Evolutionary conservation across 2,329 filamentous ascomycete species (phyloP).

Genomic region (Verticillium zaregamsianum): DNA sequence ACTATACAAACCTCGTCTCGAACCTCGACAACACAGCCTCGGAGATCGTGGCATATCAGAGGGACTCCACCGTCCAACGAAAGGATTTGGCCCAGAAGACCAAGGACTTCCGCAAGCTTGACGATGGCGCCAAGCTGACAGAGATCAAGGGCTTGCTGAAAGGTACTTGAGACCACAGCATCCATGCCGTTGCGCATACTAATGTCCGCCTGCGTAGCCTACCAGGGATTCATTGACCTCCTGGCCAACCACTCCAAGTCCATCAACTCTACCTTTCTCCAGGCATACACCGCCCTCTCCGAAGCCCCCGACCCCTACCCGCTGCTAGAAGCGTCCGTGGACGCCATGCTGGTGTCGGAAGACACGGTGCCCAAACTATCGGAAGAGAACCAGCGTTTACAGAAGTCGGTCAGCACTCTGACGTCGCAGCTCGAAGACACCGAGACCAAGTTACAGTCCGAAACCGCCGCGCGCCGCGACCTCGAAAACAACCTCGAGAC

Average conservation of each 20-base stretch:
- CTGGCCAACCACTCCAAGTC: constrained; percentile 94
- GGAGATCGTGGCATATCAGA: constrained; percentile 88
- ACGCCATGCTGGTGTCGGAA: constrained; percentile 86
- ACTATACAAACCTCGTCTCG: constrained; percentile 77
- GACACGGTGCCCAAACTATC: constrained; percentile 87
- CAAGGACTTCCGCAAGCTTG: constrained; percentile 93
- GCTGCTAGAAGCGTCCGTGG: constrained; percentile 90
- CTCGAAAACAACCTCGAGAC: constrained; percentile 73
- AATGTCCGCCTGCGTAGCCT: constrained; percentile 51
- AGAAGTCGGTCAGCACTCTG: constrained; percentile 69
- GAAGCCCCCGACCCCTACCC: constrained; percentile 97
- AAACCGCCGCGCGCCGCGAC: constrained; percentile 67
- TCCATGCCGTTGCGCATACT: neutral
- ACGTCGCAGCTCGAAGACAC: constrained; percentile 79
- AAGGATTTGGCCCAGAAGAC: constrained; percentile 99
- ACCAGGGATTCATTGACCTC: constrained; percentile 95
- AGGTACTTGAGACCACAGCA: constrained; percentile 42
- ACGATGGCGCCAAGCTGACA: constrained; percentile 78
- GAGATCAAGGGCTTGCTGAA: constrained; percentile 91
- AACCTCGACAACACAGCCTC: constrained; percentile 90
- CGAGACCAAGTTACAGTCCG: constrained; percentile 74
- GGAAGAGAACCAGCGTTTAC: constrained; percentile 85
- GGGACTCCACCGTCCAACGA: constrained; percentile 90
- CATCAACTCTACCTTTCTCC: constrained; percentile 87
- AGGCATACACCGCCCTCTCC: constrained; percentile 87